Percentiles rank a stretch among this genome's conserved stretches.
phyloP scores from a whole-genome alignment of 495 filamentous ascomycete genomes.

The Penicillium diatomitis region DNA sequence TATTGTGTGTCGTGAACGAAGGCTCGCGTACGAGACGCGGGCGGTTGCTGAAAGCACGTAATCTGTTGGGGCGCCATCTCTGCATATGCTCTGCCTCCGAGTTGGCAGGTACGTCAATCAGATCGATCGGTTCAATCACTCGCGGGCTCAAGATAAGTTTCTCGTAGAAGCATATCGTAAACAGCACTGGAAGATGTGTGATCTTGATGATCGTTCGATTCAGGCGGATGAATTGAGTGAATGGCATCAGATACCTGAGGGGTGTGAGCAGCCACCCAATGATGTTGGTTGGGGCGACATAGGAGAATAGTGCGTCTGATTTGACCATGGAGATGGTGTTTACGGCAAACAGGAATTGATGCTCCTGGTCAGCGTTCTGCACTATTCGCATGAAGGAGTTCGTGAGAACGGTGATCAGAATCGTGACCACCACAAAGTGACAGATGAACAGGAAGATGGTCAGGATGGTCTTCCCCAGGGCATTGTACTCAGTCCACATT shows the following conservation, averaged over 20 bases:
- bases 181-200: constrained; percentile 79
- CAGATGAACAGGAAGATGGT: constrained; percentile 82
- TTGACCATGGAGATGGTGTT: constrained; percentile 96
- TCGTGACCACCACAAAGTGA: constrained; percentile 90
- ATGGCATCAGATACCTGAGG: constrained; percentile 65
- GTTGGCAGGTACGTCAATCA: constrained; percentile 43
- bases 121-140: constrained; percentile 68
- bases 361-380: constrained; percentile 84
- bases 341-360: constrained; percentile 89
- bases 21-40: constrained; percentile 63
- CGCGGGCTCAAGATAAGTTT: constrained; percentile 57
- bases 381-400: constrained; percentile 93
- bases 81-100: constrained; percentile 19
- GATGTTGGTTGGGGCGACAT: constrained; percentile 80
- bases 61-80: constrained; percentile 36
- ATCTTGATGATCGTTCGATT: constrained; percentile 83
- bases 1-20: constrained; percentile 74
- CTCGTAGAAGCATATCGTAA: constrained; percentile 81
- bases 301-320: constrained; percentile 86
- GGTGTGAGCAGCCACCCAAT: constrained; percentile 81
- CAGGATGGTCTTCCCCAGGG: constrained; percentile 64
- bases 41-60: constrained; percentile 58
- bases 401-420: constrained; percentile 83
- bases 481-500: constrained; percentile 68
- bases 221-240: constrained; percentile 66